phyloP scores from a whole-genome alignment of 1,284 basidiomycete species.

The Ganoderma sinense region DNA sequence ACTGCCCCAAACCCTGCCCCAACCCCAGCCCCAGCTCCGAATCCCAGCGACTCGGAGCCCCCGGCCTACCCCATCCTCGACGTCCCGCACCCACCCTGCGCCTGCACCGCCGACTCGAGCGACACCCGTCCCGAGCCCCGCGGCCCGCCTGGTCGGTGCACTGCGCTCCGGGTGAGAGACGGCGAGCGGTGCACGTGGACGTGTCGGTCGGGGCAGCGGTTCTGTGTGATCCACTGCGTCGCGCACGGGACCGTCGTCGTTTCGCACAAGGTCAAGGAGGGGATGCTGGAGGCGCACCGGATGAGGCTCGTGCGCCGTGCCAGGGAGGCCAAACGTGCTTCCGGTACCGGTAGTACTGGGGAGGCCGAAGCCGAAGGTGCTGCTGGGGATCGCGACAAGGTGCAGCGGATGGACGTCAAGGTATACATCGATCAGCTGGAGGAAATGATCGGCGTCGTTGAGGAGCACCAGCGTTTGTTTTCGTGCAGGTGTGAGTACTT shows the following conservation, averaged over 20 bases:
- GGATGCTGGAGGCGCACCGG: not conserved
- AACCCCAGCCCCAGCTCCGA: too few species aligned
- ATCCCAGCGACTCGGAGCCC: too few species aligned
- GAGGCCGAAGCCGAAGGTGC: too few species aligned
- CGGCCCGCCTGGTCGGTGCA: not conserved
- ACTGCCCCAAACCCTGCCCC: too few species aligned
- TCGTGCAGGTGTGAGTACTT: not conserved
- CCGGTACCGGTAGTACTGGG: too few species aligned
- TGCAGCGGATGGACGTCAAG: not conserved
- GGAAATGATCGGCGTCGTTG: not conserved
- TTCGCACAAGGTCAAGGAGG: not conserved
- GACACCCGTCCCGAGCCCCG: not conserved
- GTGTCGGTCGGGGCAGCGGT: not conserved
- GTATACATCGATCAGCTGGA: not conserved
- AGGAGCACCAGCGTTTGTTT: constrained; percentile 3
- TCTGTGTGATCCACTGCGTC: not conserved
- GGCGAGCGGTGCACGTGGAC: not conserved
- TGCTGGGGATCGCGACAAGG: not conserved
- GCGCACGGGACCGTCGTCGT: not conserved
- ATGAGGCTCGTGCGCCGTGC: too few species aligned
- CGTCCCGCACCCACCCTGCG: not conserved
- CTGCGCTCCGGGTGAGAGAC: not conserved
- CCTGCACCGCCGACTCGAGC: not conserved
- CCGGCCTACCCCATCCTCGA: constrained; percentile 3
- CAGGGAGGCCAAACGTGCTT: too few species aligned